These are phyloP conservation scores for Acacia melanoxylon DNA, from an alignment of 306 rosid species.

Conservation along the genomic window DNA sequence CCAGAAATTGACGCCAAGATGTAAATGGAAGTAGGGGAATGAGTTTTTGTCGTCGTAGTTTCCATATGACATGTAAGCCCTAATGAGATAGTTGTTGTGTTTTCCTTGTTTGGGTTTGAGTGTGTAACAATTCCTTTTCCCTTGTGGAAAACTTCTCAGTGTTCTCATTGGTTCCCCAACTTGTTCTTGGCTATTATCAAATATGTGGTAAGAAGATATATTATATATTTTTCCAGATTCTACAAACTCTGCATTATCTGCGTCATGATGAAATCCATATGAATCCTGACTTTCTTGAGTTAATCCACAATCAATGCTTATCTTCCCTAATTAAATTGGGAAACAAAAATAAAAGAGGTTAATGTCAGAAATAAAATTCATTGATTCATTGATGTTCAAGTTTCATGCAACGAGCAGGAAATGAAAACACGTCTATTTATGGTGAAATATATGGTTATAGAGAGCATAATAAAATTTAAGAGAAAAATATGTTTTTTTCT, in stretches of 20 bases:
- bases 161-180: neutral
- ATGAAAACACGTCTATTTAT: neutral
- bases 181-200: neutral
- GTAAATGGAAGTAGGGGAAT: neutral
- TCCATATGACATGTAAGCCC: constrained; percentile 35
- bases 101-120: constrained; percentile 33
- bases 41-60: constrained; percentile 26
- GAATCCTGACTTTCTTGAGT: constrained; percentile 5
- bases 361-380: neutral
- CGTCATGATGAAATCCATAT: constrained; percentile 17
- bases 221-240: constrained; percentile 22
- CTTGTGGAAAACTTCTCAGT: constrained; percentile 47
- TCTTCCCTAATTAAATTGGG: constrained; percentile 20
- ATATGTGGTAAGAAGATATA: neutral
- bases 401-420: neutral
- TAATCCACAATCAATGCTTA: constrained; percentile 45
- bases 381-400: neutral
- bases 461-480: neutral
- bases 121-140: constrained; percentile 45
- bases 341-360: neutral
- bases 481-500: too few species aligned
- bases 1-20: neutral
- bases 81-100: constrained; percentile 36
- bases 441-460: neutral
- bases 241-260: constrained; percentile 30